Percentiles rank a stretch among this genome's conserved stretches.
Conservation (phyloP, 306 rosid species). For the Elaeagnus macrophylla region DNA sequence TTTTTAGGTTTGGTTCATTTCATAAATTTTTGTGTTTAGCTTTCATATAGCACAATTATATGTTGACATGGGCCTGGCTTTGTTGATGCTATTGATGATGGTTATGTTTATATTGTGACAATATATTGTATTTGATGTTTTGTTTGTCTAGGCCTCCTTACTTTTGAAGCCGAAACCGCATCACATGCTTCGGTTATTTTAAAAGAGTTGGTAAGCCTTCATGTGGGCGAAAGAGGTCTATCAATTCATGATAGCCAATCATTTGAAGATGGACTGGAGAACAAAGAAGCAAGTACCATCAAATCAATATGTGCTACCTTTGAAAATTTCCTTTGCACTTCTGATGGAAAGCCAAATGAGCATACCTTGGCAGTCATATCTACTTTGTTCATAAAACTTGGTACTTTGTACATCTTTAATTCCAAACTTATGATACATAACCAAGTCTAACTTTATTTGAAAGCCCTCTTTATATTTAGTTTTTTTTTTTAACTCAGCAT, state of each 20-base stretch:
- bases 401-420: slow-evolving; percentile 29
- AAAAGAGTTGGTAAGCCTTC: slow-evolving; percentile 50
- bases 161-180: slow-evolving; percentile 47
- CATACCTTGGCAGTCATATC: slow-evolving; percentile 58
- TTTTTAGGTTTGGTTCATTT: not conserved
- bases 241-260: slow-evolving; percentile 24
- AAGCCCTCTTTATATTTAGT: not conserved
- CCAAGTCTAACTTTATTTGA: not conserved
- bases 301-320: slow-evolving; percentile 50
- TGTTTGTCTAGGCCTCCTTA: slow-evolving; percentile 59
- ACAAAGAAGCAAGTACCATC: slow-evolving; percentile 35
- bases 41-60: not conserved
- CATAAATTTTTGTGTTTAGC: not conserved
- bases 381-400: slow-evolving; percentile 63
- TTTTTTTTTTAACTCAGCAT: not conserved
- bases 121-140: not conserved
- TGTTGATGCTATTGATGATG: not conserved
- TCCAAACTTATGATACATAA: not conserved
- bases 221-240: slow-evolving; percentile 27
- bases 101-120: not conserved
- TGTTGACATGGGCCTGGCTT: not conserved
- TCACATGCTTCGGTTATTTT: slow-evolving; percentile 57
- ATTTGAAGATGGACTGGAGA: slow-evolving; percentile 27
- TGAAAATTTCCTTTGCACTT: slow-evolving; percentile 43
- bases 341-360: slow-evolving; percentile 55